These are phyloP conservation scores for Pistacia vera DNA, from an alignment of 345 rosid genomes.

Conservation along the genomic window DNA sequence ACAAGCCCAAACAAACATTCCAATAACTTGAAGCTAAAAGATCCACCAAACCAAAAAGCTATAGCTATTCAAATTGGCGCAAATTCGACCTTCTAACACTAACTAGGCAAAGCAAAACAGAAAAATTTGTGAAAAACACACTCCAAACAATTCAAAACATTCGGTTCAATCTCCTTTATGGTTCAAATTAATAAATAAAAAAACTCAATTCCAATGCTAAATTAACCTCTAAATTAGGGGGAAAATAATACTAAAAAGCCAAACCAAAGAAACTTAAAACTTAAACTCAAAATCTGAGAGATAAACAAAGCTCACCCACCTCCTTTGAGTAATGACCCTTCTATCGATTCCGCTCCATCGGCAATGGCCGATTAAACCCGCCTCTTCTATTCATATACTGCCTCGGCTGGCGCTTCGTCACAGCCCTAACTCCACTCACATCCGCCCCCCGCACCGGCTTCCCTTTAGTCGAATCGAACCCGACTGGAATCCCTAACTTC, in stretches of 20 bases:
- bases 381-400: slow-evolving; percentile 96
- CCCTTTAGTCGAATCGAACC: slow-evolving; percentile 92
- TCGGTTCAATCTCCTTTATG: too few relatives aligned
- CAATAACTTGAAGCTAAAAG: too few relatives aligned
- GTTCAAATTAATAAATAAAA: too few relatives aligned
- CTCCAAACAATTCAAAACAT: too few relatives aligned
- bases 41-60: too few relatives aligned
- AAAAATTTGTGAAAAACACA: too few relatives aligned
- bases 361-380: slow-evolving; percentile 91
- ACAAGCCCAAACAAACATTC: too few relatives aligned
- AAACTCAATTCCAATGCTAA: background rate
- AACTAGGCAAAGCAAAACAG: too few relatives aligned
- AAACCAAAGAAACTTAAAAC: background rate
- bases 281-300: background rate
- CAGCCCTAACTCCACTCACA: slow-evolving; percentile 78
- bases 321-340: background rate
- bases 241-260: background rate
- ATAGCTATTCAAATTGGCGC: too few relatives aligned
- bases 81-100: too few relatives aligned
- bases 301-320: background rate
- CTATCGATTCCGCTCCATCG: slow-evolving; percentile 82
- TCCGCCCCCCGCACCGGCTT: slow-evolving; percentile 82
- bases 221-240: background rate
- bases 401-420: slow-evolving; percentile 81
- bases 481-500: slow-evolving; percentile 87